These are phyloP conservation scores for Kuraishia hungarica DNA, from an alignment of 805 yeast genomes.

Conservation along the genomic window DNA sequence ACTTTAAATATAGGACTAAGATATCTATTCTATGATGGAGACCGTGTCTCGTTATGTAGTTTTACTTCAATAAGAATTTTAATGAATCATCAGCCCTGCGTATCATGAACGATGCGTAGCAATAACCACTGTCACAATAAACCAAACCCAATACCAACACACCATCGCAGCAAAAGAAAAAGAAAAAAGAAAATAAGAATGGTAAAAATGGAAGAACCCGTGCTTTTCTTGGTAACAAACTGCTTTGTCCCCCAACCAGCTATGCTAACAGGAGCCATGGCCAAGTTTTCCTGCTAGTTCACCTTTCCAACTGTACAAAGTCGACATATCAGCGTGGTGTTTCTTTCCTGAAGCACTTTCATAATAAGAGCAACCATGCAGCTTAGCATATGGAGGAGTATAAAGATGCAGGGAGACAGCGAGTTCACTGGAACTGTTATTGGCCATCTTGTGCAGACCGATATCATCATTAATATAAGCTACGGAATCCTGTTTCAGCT, in stretches of 20 bases:
- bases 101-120: not conserved
- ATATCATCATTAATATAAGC: slow-evolving; percentile 59
- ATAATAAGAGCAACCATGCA: slow-evolving; percentile 44
- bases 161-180: not conserved
- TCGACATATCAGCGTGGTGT: slow-evolving; percentile 50
- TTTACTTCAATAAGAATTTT: not conserved
- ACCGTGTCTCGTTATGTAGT: too few species aligned
- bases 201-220: not conserved
- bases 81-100: not conserved
- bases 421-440: slow-evolving; percentile 29
- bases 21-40: not conserved
- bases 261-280: not conserved
- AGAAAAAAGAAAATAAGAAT: not conserved
- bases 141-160: not conserved
- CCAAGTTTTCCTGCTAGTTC: slow-evolving; percentile 9
- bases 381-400: slow-evolving; percentile 69
- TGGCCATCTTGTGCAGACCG: slow-evolving; percentile 58
- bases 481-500: slow-evolving; percentile 33
- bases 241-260: not conserved
- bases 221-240: too few species aligned
- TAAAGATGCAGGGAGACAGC: slow-evolving; percentile 65
- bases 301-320: slow-evolving; percentile 58
- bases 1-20: not conserved
- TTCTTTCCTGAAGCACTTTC: slow-evolving; percentile 40
- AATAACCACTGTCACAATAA: not conserved